Evolutionary conservation across 2,329 filamentous ascomycete species (phyloP), one percentile per base, ranked within the genome.

Genomic region (Graphilbum fragrans): DNA sequence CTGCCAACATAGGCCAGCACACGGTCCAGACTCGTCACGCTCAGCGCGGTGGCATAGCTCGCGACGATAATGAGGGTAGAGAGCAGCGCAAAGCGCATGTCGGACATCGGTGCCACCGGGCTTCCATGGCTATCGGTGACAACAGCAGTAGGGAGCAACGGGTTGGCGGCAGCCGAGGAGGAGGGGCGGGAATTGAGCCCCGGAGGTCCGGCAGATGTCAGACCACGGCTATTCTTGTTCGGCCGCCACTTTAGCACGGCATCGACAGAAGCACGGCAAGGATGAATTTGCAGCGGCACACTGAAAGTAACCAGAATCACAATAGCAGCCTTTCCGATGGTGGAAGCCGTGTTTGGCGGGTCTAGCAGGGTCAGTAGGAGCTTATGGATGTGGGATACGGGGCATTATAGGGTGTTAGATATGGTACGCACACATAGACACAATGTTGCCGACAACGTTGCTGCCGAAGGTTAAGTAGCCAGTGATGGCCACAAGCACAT

Each of bases 381-480:
- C 36, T 34, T 31, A n/a, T n/a, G 31, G 35, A 12, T n/a, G n/a
- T n/a, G n/a, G n/a, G n/a, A n/a, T n/a, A n/a, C n/a, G n/a, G n/a
- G n/a, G n/a, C n/a, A n/a, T n/a, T n/a, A n/a, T n/a, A n/a, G n/a
- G n/a, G n/a, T n/a, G n/a, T n/a, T n/a, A n/a, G n/a, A n/a, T n/a
- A 33, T 11, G 14, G 21, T n/a, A 23, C 79, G 58, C 77, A 82
- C 77, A 95, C 80, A 94, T 93, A 41, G 81, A 80, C 33, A 98
- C 81, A 54, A 98, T 96, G 58, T 98, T 98, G 45, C 88, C 90
- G 18, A 77, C 74, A 35, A 98, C 81, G 47, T 78, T 80, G 63
- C 93, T 84, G 47, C 92, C 92, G 58, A 95, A 98, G 0, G 90
- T 94, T 7, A 98, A 70, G 56, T 98, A 98, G 16, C 92, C 92